phyloP scores from a whole-genome alignment of 805 yeast genomes.

The Metschnikowia dekortorum region DNA sequence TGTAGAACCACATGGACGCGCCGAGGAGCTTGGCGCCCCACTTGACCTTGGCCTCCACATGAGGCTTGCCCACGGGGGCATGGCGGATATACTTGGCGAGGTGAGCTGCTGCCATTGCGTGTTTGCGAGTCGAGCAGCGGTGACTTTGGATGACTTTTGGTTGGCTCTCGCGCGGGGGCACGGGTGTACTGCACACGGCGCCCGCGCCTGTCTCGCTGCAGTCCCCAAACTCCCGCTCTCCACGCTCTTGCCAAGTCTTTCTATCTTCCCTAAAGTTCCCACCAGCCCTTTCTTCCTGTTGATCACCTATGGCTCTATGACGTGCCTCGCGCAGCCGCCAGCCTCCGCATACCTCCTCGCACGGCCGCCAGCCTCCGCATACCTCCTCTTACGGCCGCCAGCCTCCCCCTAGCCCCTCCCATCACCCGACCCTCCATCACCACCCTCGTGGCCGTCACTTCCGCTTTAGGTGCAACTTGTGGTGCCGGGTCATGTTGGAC shows the following conservation, averaged over 20 bases:
- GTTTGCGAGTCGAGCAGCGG: not conserved
- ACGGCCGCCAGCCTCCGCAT: too few species aligned
- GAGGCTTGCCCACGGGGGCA: conserved; percentile 63
- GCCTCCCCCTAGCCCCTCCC: too few species aligned
- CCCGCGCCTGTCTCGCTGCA: too few species aligned
- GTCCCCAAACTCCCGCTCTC: not conserved
- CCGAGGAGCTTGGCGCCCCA: conserved; percentile 67
- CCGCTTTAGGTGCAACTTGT: conserved; percentile 51
- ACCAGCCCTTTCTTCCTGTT: too few species aligned
- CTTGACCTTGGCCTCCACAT: conserved; percentile 53
- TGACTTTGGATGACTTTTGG: conserved; percentile 8
- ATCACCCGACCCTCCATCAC: too few species aligned
- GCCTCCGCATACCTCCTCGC: too few species aligned
- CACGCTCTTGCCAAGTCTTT: not conserved
- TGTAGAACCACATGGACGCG: conserved; percentile 88
- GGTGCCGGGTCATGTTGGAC: conserved; percentile 78
- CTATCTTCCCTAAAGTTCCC: too few species aligned
- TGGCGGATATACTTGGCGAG: conserved; percentile 44
- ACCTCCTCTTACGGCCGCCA: too few species aligned
- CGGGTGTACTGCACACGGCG: conserved; percentile 1
- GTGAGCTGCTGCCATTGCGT: conserved; percentile 41
- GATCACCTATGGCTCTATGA: too few species aligned
- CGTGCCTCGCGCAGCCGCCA: too few species aligned
- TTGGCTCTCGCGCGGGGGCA: conserved; percentile 12
- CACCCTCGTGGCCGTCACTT: conserved; percentile 1